phyloP scores from a whole-genome alignment of 2,329 filamentous ascomycete species.

The Venturia nashicola region DNA sequence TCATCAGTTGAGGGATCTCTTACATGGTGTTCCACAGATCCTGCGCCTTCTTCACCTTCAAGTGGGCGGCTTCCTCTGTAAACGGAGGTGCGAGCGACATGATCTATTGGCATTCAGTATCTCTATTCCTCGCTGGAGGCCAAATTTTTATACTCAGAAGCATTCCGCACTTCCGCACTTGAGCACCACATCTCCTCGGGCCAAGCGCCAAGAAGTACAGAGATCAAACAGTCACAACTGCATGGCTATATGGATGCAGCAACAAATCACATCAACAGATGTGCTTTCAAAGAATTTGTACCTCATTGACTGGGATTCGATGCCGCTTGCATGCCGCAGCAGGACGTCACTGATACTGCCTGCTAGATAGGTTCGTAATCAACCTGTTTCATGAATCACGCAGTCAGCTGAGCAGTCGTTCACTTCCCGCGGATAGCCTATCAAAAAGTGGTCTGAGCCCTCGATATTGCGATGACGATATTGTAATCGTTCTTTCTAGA shows the following conservation, averaged over 20 bases:
- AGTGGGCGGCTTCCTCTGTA: slow-evolving; percentile 55
- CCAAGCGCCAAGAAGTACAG: not conserved
- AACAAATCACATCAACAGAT: not conserved
- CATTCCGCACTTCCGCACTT: not conserved
- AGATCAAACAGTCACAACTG: not conserved
- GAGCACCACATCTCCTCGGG: not conserved
- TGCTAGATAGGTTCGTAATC: not conserved
- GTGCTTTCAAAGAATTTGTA: not conserved
- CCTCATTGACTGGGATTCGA: not conserved
- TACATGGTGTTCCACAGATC: slow-evolving; percentile 71
- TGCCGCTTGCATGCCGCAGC: not conserved
- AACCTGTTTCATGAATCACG: not conserved
- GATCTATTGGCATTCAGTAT: not conserved
- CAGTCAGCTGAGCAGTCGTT: not conserved
- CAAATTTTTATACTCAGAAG: not conserved
- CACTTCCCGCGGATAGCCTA: not conserved
- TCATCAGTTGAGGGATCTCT: not conserved
- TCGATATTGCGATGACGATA: too few relatives aligned
- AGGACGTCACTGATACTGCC: not conserved
- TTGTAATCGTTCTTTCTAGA: too few relatives aligned
- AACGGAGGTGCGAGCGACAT: slow-evolving; percentile 55
- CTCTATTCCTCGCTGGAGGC: not conserved
- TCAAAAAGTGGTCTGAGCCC: not conserved
- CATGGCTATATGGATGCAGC: not conserved
- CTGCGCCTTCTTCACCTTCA: slow-evolving; percentile 76